These are phyloP conservation scores for Phytophthora foliorum DNA, from an alignment of 352 stramenopile species.

Conservation along the genomic window DNA sequence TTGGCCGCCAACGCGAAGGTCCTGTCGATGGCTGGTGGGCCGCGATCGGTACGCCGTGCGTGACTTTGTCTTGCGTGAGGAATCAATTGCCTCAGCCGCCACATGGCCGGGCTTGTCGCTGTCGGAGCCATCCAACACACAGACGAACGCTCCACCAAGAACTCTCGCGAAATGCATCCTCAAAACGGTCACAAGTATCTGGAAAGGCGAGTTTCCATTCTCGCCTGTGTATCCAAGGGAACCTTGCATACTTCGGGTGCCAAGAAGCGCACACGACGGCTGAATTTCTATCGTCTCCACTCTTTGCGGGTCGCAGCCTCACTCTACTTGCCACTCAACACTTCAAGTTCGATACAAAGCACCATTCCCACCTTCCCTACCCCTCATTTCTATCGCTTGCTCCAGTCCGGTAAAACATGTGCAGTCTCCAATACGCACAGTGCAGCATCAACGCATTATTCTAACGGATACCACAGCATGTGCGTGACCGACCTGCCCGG, in stretches of 20 bases:
- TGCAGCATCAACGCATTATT: slow-evolving; percentile 6
- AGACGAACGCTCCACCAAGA: too few relatives aligned
- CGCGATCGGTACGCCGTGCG: slow-evolving; percentile 3
- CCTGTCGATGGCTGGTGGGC: not conserved
- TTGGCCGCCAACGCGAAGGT: not conserved
- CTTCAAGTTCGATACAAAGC: not conserved
- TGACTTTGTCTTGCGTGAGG: slow-evolving; percentile 32
- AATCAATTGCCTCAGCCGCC: slow-evolving; percentile 19
- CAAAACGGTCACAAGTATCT: too few relatives aligned
- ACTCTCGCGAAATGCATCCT: not conserved
- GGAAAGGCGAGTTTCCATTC: slow-evolving; percentile 1
- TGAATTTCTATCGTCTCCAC: slow-evolving; percentile 5
- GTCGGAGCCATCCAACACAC: slow-evolving; percentile 7
- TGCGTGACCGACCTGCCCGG: slow-evolving; percentile 38
- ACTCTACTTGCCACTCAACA: too few relatives aligned
- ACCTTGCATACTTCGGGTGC: not conserved
- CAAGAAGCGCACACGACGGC: slow-evolving; percentile 1
- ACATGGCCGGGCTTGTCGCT: slow-evolving; percentile 10
- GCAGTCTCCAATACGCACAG: slow-evolving; percentile 28
- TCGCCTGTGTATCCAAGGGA: too few relatives aligned
- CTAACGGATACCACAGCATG: slow-evolving; percentile 23
- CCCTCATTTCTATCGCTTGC: not conserved
- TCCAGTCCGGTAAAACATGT: slow-evolving; percentile 7
- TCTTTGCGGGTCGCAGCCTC: not conserved
- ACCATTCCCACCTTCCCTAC: not conserved